Conservation (phyloP, 257 asterid genomes). For the Misopates orontium region DNA sequence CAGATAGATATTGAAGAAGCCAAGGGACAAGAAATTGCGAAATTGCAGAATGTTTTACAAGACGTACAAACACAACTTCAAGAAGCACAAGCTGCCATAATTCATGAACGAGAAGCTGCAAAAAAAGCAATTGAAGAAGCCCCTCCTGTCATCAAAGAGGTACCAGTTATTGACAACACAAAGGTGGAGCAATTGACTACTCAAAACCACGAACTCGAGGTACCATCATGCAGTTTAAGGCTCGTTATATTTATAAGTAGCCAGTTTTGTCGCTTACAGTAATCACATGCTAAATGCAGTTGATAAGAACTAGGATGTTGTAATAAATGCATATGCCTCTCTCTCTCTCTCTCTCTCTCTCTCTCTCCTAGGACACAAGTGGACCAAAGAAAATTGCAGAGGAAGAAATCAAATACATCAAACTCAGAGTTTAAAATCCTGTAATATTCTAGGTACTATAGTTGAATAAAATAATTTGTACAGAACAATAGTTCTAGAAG, state of each 20-base stretch:
- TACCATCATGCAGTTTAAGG: constrained; percentile 33
- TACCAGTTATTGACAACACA: constrained; percentile 73
- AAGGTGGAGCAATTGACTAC: constrained; percentile 72
- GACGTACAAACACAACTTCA: constrained; percentile 69
- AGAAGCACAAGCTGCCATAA: constrained; percentile 67
- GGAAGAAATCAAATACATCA: too few relatives aligned
- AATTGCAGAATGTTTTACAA: constrained; percentile 61
- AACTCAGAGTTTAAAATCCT: too few relatives aligned
- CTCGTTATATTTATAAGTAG: constrained; percentile 14
- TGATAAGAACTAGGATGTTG: constrained; percentile 5
- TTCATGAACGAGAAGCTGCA: constrained; percentile 82
- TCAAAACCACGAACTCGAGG: constrained; percentile 76
- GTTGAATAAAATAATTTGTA: too few relatives aligned
- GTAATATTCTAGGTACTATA: too few relatives aligned
- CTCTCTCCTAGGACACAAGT: too few relatives aligned
- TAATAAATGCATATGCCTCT: too few relatives aligned
- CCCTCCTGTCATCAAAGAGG: constrained; percentile 90
- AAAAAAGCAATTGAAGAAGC: constrained; percentile 85
- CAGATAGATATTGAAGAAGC: constrained; percentile 90
- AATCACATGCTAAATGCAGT: constrained; percentile 18
- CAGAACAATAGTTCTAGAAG: too few relatives aligned
- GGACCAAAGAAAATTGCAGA: too few relatives aligned
- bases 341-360: too few relatives aligned
- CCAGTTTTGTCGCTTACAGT: not conserved
- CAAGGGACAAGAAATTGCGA: constrained; percentile 75